A percentile compares a stretch with the other conserved stretches of the same genome.
These are phyloP conservation scores for Kentomonas sorsogonicus DNA, from an alignment of 208 protist species.

Conservation along the genomic window DNA sequence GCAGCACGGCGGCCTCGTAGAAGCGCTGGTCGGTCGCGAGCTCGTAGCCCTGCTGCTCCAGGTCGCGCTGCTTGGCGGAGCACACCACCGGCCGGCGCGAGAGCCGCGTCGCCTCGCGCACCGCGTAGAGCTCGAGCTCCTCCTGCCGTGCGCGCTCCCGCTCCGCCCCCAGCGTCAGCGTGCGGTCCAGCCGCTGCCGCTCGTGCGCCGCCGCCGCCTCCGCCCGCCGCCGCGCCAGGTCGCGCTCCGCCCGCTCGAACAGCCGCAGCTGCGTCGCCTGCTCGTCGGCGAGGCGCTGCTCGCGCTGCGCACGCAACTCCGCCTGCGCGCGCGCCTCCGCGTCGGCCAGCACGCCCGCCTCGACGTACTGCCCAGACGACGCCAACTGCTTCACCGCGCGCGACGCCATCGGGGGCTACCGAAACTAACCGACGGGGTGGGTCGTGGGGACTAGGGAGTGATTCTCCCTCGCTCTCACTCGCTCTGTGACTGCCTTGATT, in stretches of 20 bases:
- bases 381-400: constrained; percentile 22
- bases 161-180: constrained; percentile 26
- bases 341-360: too few relatives aligned
- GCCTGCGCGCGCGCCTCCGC: too few relatives aligned
- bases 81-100: constrained; percentile 28
- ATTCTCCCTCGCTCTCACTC: too few relatives aligned
- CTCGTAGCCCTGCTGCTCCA: constrained; percentile 31
- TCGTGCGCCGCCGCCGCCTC: constrained; percentile 15
- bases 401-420: constrained; percentile 3
- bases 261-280: constrained; percentile 22
- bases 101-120: constrained; percentile 19
- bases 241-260: constrained; percentile 46
- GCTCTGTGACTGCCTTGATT: too few relatives aligned
- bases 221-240: constrained; percentile 41
- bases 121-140: constrained; percentile 32
- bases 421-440: too few relatives aligned
- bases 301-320: constrained; percentile 16
- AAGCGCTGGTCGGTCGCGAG: constrained; percentile 27
- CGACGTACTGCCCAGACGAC: constrained; percentile 22
- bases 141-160: constrained; percentile 31
- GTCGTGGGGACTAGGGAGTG: too few relatives aligned
- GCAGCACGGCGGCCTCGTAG: constrained; percentile 21
- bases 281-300: constrained; percentile 10
- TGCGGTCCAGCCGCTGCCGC: constrained; percentile 15
- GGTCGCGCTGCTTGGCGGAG: constrained; percentile 16